Base-by-base conservation (phyloP, 345 rosid species). In the Dipteronia sinensis region DNA sequence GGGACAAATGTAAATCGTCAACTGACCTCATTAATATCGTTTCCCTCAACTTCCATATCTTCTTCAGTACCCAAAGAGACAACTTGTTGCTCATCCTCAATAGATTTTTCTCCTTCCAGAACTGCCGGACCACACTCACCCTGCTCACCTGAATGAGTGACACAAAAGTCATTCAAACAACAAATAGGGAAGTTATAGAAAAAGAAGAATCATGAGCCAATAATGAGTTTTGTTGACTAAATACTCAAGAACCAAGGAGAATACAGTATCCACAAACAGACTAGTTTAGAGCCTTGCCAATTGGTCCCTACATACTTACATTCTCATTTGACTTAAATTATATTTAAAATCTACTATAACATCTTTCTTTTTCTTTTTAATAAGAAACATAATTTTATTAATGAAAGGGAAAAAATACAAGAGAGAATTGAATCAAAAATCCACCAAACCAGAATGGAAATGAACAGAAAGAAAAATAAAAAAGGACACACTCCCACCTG, bases 11-110 rank as follows among this genome's bases (percentile, higher is more conserved):
- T 47, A 64, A 29, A 67, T 53, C 19, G 10, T 17, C 17, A 23
- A 85, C 83, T 67, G 15, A 86, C 93, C 88, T 83, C 87, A 68
- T 81, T 86, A 79, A 78, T 44, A 78, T 83, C 88, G 78, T 87
- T 87, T 69, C 79, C 77, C 71, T 78, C 91, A 80, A 70, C 79
- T 22, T 51, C 83, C 62, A 67, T 84, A 58, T 84, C 88, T 86
- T 91, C 90, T 86, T 90, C 90, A 73, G 78, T 74, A 73, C 76
- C 88, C 70, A 84, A 64, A 63, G 84, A 84, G 40, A 76, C 85
- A 83, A 58, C 74, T 69, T 73, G 82, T 42, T 42, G 69, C 64
- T 68, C 89, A 80, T 86, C 85, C 73, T 84, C 89, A 31, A 74
- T 77, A 77, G 80, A 67, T 58, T 82, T 82, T 67, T 83, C 89